Conservation (phyloP, 371 early-diverging fungal genomes). For the Mucor racemosus region DNA sequence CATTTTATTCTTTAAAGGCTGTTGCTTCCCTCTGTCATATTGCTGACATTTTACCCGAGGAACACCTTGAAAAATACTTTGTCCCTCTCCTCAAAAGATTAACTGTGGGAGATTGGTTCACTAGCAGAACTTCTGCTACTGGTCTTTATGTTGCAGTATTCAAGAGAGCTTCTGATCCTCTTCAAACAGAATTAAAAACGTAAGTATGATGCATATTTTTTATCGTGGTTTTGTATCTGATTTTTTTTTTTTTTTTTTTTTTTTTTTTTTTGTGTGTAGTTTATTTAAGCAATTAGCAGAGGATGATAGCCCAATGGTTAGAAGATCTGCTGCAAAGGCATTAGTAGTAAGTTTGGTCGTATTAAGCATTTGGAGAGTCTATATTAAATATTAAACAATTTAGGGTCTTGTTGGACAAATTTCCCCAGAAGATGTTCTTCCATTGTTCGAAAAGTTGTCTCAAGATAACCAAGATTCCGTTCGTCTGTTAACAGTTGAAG, state of each 20-base stretch:
- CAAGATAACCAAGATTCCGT: constrained; percentile 97
- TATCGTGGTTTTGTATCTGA: background rate
- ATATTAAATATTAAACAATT: no score
- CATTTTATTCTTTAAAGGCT: constrained; percentile 62
- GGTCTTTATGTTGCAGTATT: constrained; percentile 91
- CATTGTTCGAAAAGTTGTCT: constrained; percentile 78
- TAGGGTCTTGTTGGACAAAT: constrained; percentile 72
- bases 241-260: no score
- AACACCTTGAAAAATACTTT: constrained; percentile 86
- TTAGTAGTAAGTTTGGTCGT: constrained; percentile 12
- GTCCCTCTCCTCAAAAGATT: constrained; percentile 92
- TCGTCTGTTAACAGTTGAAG: constrained; percentile 92
- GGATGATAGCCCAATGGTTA: constrained; percentile 98
- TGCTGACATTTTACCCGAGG: constrained; percentile 67
- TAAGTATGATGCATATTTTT: constrained; percentile 12
- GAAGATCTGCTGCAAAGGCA: constrained; percentile 91
- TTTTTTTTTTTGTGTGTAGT: no score
- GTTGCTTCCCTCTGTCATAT: constrained; percentile 91
- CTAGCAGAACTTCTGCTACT: constrained; percentile 91
- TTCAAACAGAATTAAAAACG: constrained; percentile 82
- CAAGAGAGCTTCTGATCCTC: constrained; percentile 65
- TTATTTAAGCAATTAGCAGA: constrained; percentile 78
- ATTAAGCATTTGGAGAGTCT: no score
- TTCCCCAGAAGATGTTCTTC: constrained; percentile 76
- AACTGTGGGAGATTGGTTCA: constrained; percentile 96